Base-by-base conservation (phyloP, 208 protist species). In the Leishmania lainsoni region DNA sequence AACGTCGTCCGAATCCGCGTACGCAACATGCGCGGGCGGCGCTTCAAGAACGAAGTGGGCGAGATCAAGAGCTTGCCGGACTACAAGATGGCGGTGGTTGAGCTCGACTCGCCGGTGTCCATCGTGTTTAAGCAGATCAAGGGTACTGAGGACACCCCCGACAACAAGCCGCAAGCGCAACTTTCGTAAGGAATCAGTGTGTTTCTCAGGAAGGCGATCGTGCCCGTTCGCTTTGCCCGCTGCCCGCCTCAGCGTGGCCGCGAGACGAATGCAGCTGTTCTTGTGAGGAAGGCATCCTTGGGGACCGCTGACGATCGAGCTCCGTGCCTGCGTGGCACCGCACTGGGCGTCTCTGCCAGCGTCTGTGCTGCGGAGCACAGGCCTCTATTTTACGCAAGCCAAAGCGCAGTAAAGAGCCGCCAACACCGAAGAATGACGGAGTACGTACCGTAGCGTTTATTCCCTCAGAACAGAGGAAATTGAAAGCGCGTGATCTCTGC, bases 61-160 rank as follows among this genome's bases (percentile, higher is more conserved):
- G 85, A 88, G 71, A 95, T 97, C 66, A 96, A 95, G 84, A 86
- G 66, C 42, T 73, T 95, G 83, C 86, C 89, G 22, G 93, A 95
- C 76, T 92, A 94, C 81, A 97, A 97, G 83, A 71, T 95, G 45
- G 94, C 94, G 35, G 76, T 94, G 22, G 93, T 97, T 51, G 84
- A 94, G 82, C 87, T 97, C 12, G 94, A 97, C 80, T 79, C 91
- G 39, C 94, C 94, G 12, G 93, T 97, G 56, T 84, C 83, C 5
- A 89, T 97, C 29, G 93, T 95, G 54, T 91, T 96, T 45, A 97
- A 97, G 86, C 92, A 95, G 74, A 93, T 97, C 80, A 97, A 97
- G 87, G 94, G 92, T 66, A 95, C 94, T 0, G 92, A 95, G 83
- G 94, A 97, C 74, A 96, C 92, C 4, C 91, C 91, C 0, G 94